These are phyloP conservation scores for Salix brachista DNA, from an alignment of 345 rosid genomes.

Conservation along the genomic window DNA sequence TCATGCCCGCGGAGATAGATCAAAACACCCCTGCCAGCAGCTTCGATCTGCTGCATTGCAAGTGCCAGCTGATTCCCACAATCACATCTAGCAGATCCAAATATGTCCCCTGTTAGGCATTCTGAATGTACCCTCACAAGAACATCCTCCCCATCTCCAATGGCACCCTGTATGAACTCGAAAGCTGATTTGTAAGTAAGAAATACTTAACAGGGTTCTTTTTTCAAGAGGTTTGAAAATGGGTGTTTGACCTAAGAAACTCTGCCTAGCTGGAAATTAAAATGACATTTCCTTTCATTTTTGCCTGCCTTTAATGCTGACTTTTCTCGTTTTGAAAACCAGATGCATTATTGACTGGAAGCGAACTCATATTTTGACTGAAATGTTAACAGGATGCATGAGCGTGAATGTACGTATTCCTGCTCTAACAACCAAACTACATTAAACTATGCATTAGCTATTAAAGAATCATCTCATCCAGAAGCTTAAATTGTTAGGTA, in stretches of 20 bases:
- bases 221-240: background rate
- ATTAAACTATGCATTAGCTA: background rate
- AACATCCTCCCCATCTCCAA: constrained; percentile 75
- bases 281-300: background rate
- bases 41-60: constrained; percentile 80
- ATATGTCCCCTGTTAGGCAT: constrained; percentile 80
- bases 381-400: background rate
- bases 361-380: background rate
- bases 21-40: constrained; percentile 64
- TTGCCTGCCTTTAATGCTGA: background rate
- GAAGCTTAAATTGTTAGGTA: too few relatives aligned
- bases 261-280: background rate
- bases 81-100: constrained; percentile 75
- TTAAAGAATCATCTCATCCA: too few relatives aligned
- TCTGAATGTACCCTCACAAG: constrained; percentile 79
- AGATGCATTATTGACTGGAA: background rate
- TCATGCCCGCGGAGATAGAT: constrained; percentile 85
- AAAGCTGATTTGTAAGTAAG: background rate
- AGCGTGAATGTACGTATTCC: background rate
- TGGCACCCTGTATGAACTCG: constrained; percentile 49
- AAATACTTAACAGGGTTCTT: background rate
- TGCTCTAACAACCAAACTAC: background rate
- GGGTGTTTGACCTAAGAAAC: background rate
- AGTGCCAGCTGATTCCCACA: constrained; percentile 77
- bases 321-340: background rate